Evolutionary conservation across 345 rosid species (phyloP), one percentile per base, ranked within the genome.

Genomic region (Arabis hirsuta): DNA sequence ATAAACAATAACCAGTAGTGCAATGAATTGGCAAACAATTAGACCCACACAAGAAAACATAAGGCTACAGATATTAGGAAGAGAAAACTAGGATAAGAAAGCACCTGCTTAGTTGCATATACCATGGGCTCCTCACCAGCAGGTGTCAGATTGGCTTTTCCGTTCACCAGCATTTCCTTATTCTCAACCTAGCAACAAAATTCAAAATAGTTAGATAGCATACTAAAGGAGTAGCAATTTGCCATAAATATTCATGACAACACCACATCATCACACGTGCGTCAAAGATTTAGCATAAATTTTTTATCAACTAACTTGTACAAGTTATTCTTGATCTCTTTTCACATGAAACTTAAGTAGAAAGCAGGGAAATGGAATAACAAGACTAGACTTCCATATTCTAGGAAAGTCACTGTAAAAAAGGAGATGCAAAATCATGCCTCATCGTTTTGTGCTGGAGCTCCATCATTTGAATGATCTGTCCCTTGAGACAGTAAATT

Each of bases 71-170:
- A 38, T 41, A 46, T 42, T 39, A 38, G 45, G 45, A 55, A 27
- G 61, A 65, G 55, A 57, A 56, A 47, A 65, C 22, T 56, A 55
- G 13, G 46, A 47, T 39, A 20, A 32, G 44, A 46, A 68, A 44
- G 31, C 81, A 93, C 98, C 97, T 79, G 91, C 85, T 95, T 91
- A 76, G 74, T 95, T 39, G 93, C 86, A 72, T 81, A 95, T 34
- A 86, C 76, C 38, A 88, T 71, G 71, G 96, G 94, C 79, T 95
- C 98, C 62, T 91, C 96, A 69, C 81, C 92, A 44, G 60, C 47
- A 34, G 87, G 82, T 67, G 86, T 71, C 62, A 67, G 76, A 79
- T 80, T 84, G 73, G 62, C 73, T 78, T 89, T 84, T 67, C 87
- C 90, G 54, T 84, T 85, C 61, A 62, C 81, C 2, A 67, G 76